Evolutionary conservation across 1,139 yeast genomes (phyloP).

Genomic region (Geotrichum carabidarum): DNA sequence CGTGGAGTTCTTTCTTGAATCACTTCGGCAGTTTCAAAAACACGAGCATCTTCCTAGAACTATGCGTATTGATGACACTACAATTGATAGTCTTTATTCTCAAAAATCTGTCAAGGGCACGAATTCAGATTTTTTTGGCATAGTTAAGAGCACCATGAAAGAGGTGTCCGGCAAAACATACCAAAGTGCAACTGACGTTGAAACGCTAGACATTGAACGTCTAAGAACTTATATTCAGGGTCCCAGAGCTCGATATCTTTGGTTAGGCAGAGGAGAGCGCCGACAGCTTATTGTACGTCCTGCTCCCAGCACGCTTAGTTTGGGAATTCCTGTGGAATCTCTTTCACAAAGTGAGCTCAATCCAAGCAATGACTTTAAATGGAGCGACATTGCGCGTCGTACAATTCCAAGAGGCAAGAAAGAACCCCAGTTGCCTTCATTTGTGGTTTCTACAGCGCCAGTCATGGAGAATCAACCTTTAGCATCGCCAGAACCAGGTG

Average conservation of each 20-base stretch:
- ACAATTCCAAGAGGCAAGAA: constrained; percentile 16
- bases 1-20: constrained; percentile 56
- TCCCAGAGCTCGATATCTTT: constrained; percentile 45
- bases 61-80: constrained; percentile 58
- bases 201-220: constrained; percentile 48
- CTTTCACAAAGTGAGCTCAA: constrained; percentile 22
- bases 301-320: constrained; percentile 3
- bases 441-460: background rate
- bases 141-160: constrained; percentile 70
- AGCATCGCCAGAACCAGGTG: background rate
- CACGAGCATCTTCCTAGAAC: constrained; percentile 55
- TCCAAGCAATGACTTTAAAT: constrained; percentile 15
- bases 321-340: constrained; percentile 30
- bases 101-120: constrained; percentile 49
- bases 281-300: constrained; percentile 4
- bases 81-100: constrained; percentile 55
- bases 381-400: constrained; percentile 18
- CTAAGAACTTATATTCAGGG: constrained; percentile 45
- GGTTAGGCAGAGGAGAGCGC: constrained; percentile 45
- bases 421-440: background rate
- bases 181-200: constrained; percentile 44
- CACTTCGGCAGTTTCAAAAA: constrained; percentile 64
- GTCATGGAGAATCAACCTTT: background rate
- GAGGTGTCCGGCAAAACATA: constrained; percentile 50
- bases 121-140: constrained; percentile 52